Evolutionary conservation across 768 basidiomycete genomes (phyloP).

Genomic region (Lactarius psammicola): DNA sequence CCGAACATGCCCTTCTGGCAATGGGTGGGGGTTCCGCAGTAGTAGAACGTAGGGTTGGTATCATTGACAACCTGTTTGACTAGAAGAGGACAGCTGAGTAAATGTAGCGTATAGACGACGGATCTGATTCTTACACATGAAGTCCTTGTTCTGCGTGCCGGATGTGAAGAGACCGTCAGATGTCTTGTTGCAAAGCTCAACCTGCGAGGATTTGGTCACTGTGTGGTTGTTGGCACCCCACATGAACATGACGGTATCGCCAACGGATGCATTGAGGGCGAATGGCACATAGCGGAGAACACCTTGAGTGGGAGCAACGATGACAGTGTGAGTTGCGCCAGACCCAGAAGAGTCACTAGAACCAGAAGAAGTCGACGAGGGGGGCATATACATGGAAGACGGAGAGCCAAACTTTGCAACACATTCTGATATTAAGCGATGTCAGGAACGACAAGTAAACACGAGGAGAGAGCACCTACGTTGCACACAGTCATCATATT

Average conservation of each 20-base stretch:
- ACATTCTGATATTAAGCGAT: slow-evolving; percentile 49
- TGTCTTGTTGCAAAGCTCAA: slow-evolving; percentile 74
- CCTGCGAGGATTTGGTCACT: slow-evolving; percentile 72
- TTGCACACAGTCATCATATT: slow-evolving; percentile 68
- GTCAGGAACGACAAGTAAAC: slow-evolving; percentile 10
- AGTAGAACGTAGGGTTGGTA: slow-evolving; percentile 72
- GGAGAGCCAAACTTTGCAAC: slow-evolving; percentile 54
- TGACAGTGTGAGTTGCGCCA: slow-evolving; percentile 66
- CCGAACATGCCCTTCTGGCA: slow-evolving; percentile 87
- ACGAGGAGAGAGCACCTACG: slow-evolving; percentile 45
- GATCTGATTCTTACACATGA: slow-evolving; percentile 46
- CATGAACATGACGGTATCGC: slow-evolving; percentile 72
- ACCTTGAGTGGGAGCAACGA: slow-evolving; percentile 75
- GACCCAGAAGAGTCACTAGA: slow-evolving; percentile 45
- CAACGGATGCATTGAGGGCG: slow-evolving; percentile 69
- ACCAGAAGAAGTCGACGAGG: slow-evolving; percentile 32
- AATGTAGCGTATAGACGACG: slow-evolving; percentile 28
- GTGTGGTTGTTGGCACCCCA: slow-evolving; percentile 82
- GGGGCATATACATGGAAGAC: slow-evolving; percentile 34
- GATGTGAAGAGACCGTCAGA: slow-evolving; percentile 57
- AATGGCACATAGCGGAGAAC: slow-evolving; percentile 75
- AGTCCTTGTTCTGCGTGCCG: slow-evolving; percentile 60
- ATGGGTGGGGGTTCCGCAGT: slow-evolving; percentile 67
- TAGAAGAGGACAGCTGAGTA: background rate
- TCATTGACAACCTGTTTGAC: slow-evolving; percentile 72